Base-by-base conservation (phyloP, 441 rosid genomes). In the Adansonia gregorii region DNA sequence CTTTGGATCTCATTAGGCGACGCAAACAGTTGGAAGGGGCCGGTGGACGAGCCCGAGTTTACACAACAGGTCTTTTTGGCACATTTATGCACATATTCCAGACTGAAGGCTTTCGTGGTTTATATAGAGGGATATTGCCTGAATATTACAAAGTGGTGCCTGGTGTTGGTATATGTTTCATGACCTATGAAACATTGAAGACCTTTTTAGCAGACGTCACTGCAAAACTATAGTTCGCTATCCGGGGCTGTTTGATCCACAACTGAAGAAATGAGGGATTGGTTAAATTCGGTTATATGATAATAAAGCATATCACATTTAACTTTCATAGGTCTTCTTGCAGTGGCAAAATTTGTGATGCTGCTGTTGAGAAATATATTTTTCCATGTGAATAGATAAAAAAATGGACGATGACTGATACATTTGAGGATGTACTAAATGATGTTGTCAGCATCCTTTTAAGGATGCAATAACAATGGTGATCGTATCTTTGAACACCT, bases 111-210 rank as follows among this genome's bases (percentile, higher is more conserved):
- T 81, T 90, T 7, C 86, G 81, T 35, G 98, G 98, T 52, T 75
- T 95, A 56, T 95, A 95, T 73, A 85, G 98, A 83, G 98, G 99
- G 58, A 94, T 95, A 17, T 82, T 92, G 81, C 98, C 99, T 1
- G 98, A 95, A 82, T 95, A 93, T 84, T 92, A 89, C 86, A 95
- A 95, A 87, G 98, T 93, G 61, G 98, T 93, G 41, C 99, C 99
- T 27, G 92, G 98, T 46, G 95, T 95, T 0, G 99, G 98, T 45
- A 95, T 95, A 10, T 90, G 94, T 83, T 95, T 95, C 88, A 92
- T 93, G 98, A 90, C 98, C 3, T 93, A 95, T 12, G 97, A 95
- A 87, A 85, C 91, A 1, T 83, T 94, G 76, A 94, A 94, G 86
- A 78, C 83, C 83, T 79, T 91, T 73, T 85, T 95, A 31, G 88